Base-by-base conservation (phyloP, 768 basidiomycete genomes). In the Coprinopsis sp. region DNA sequence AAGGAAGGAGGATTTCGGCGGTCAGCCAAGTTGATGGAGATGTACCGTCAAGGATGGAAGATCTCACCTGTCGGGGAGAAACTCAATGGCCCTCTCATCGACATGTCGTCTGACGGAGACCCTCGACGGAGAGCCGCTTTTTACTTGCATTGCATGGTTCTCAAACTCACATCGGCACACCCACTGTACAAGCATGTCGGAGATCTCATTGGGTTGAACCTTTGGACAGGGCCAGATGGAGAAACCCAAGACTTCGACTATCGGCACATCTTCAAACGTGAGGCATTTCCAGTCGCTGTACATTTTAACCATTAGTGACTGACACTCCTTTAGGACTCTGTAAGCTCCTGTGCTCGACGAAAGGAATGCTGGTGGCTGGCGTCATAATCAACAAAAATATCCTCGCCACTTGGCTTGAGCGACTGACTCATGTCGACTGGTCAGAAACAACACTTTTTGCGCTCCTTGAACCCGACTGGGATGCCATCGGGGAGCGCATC, bases 361-460 rank as follows among this genome's bases (percentile, higher is more conserved):
- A 57, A 18, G 58, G 60, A 7, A 45, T 61, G 1, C 25, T 58
- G 1, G 27, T 61, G 23, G 36, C 52, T 23, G 28, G 37, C 25
- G 39, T 47, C 0, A 25, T 49, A 14, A 48, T 64, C 22, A 63
- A 59, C 52, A 58, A 53, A 12, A 25, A 27, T 6, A 12, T 60
- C 1, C 54, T 63, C 13, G 24, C 45, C 0, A 13, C 38, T 10
- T 61, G 50, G 47, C 48, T 63, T 21, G 55, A 53, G 18, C 45
- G 42, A 12, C 51, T 63, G 3, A 51, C 49, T 2, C 49, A 45
- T 22, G 37, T 60, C 21, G 61, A 64, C 28, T 63, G 64, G 56
- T 56, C 62, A 0, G 55, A 55, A 11, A 47, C 52, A 28, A 46
- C 19, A 12, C 49, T 52, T 2, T 50, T 41, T 25, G 46, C 54